A percentile compares a stretch with the other conserved stretches of the same genome.
phyloP scores from a whole-genome alignment of 2,329 filamentous ascomycete genomes.

The Mariannaea elegans region DNA sequence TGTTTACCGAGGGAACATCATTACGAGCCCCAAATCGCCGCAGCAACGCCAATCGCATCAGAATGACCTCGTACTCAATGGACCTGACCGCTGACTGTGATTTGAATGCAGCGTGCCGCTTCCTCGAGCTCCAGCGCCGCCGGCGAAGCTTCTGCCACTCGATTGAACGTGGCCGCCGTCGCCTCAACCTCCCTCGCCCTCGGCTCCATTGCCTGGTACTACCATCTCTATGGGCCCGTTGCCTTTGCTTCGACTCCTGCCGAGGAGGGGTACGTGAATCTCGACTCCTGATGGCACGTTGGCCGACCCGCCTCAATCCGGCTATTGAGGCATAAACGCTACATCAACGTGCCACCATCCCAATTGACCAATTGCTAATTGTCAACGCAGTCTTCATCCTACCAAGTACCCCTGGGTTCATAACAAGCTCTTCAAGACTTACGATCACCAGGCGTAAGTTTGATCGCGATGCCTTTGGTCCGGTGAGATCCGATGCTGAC shows the following conservation, averaged over 20 bases:
- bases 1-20: slow-evolving; percentile 48
- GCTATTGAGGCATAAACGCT: slow-evolving; percentile 48
- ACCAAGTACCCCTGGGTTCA: slow-evolving; percentile 97
- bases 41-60: slow-evolving; percentile 43
- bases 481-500: slow-evolving; percentile 25
- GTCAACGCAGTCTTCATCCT: slow-evolving; percentile 78
- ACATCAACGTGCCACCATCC: slow-evolving; percentile 24
- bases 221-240: slow-evolving; percentile 90
- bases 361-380: slow-evolving; percentile 40
- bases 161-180: slow-evolving; percentile 85
- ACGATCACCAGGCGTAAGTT: slow-evolving; percentile 94
- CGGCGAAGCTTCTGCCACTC: slow-evolving; percentile 75
- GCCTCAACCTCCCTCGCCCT: slow-evolving; percentile 87
- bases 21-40: slow-evolving; percentile 34
- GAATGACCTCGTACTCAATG: slow-evolving; percentile 27
- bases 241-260: slow-evolving; percentile 89
- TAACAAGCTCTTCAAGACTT: slow-evolving; percentile 90
- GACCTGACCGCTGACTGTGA: slow-evolving; percentile 50
- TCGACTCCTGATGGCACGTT: slow-evolving; percentile 18
- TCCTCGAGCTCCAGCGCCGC: slow-evolving; percentile 80
- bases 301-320: slow-evolving; percentile 10
- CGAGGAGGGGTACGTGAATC: slow-evolving; percentile 91
- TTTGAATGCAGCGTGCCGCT: slow-evolving; percentile 63
- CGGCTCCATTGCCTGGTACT: slow-evolving; percentile 96
- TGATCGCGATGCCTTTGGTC: slow-evolving; percentile 18